phyloP scores from a whole-genome alignment of 495 filamentous ascomycete species.

The Oleoguttula mirabilis region DNA sequence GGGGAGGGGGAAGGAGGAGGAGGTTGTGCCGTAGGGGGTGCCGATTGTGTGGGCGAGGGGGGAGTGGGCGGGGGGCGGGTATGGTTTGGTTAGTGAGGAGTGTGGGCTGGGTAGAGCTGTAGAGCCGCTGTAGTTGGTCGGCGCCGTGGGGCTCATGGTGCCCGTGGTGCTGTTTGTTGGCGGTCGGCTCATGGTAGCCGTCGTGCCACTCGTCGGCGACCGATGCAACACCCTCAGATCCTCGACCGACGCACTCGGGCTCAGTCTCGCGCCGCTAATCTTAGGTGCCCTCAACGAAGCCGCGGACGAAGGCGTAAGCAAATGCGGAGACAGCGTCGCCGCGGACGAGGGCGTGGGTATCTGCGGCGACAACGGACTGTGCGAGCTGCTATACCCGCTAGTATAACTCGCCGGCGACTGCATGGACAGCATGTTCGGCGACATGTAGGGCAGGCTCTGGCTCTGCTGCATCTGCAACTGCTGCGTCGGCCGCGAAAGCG shows the following conservation, averaged over 20 bases:
- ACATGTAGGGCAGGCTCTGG: slow-evolving; percentile 6
- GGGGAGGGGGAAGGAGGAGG: slow-evolving; percentile 8
- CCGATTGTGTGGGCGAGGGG: slow-evolving; percentile 10
- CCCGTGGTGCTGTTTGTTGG: neutral
- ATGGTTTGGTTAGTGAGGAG: neutral
- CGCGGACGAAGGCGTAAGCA: neutral
- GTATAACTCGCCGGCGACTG: neutral
- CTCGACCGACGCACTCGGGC: slow-evolving; percentile 10
- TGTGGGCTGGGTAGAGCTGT: neutral
- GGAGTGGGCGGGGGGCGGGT: neutral
- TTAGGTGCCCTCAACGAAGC: slow-evolving; percentile 8
- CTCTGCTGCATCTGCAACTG: slow-evolving; percentile 2
- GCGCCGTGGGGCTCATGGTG: neutral
- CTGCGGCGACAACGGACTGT: neutral
- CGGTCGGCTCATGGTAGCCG: neutral
- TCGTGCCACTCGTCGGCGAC: slow-evolving; percentile 1
- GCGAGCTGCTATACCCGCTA: neutral
- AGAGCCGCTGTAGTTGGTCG: slow-evolving; percentile 5
- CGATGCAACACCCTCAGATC: slow-evolving; percentile 3
- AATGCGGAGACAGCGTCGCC: neutral
- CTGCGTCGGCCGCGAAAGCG: neutral
- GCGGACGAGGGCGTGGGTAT: neutral
- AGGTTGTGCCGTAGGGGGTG: slow-evolving; percentile 14
- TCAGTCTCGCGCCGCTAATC: slow-evolving; percentile 8
- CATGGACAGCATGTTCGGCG: slow-evolving; percentile 1